Evolutionary conservation across 306 rosid species (phyloP).

Genomic region (Trifolium pratense): DNA sequence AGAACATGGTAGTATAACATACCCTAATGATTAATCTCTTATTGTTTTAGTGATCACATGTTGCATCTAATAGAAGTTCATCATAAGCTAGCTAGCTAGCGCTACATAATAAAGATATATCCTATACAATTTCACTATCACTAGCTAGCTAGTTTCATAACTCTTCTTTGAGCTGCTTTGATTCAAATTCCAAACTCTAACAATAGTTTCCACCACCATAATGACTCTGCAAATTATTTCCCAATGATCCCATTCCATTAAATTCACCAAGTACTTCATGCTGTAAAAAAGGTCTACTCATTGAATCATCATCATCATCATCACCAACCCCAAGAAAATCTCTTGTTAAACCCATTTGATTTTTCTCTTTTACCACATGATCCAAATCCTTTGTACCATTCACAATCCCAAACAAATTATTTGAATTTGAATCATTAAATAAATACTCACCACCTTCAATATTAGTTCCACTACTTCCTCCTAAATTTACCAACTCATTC

Average conservation of each 20-base stretch:
- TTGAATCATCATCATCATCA: slow-evolving; percentile 18
- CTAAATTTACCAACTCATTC: slow-evolving; percentile 50
- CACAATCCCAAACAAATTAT: slow-evolving; percentile 37
- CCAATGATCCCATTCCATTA: slow-evolving; percentile 53
- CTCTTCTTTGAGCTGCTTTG: slow-evolving; percentile 4
- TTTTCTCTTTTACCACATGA: slow-evolving; percentile 36
- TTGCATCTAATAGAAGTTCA: background rate
- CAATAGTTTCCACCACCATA: slow-evolving; percentile 48
- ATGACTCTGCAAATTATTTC: slow-evolving; percentile 52
- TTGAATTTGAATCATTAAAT: slow-evolving; percentile 38
- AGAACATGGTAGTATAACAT: background rate
- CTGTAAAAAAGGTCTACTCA: slow-evolving; percentile 57
- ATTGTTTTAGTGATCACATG: slow-evolving; percentile 2
- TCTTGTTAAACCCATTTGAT: slow-evolving; percentile 64
- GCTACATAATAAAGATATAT: too few species aligned
- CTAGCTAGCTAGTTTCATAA: background rate
- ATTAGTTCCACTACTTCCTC: slow-evolving; percentile 4
- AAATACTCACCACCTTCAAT: slow-evolving; percentile 36
- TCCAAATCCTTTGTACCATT: slow-evolving; percentile 29
- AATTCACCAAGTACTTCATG: slow-evolving; percentile 61
- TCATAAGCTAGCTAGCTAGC: too few species aligned
- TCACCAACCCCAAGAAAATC: slow-evolving; percentile 88
- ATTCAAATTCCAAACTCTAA: background rate
- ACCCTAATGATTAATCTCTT: background rate
- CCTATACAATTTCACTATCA: too few species aligned